phyloP scores from a whole-genome alignment of 1,139 yeast genomes.

The Sugiyamaella japonica region DNA sequence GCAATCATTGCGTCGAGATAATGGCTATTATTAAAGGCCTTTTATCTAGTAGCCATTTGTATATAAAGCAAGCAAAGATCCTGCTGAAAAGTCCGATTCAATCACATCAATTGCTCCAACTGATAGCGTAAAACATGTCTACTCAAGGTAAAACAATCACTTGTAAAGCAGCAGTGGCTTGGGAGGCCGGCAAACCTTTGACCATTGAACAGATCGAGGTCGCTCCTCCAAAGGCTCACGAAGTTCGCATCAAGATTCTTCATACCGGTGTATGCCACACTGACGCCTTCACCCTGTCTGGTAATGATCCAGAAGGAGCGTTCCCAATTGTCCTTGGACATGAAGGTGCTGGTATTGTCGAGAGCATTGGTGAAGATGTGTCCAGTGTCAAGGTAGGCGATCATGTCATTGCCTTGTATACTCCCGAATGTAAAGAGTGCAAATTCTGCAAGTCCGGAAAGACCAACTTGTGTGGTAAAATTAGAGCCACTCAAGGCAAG shows the following conservation, averaged over 20 bases:
- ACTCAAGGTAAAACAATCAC: slow-evolving; percentile 55
- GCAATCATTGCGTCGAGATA: neutral
- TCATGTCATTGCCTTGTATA: slow-evolving; percentile 86
- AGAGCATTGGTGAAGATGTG: slow-evolving; percentile 90
- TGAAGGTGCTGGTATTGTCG: slow-evolving; percentile 97
- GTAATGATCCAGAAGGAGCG: slow-evolving; percentile 94
- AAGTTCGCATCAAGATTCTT: slow-evolving; percentile 84
- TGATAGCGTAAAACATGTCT: slow-evolving; percentile 31
- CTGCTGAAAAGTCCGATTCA: neutral
- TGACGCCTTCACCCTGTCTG: slow-evolving; percentile 94
- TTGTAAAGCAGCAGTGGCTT: slow-evolving; percentile 96
- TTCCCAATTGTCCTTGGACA: slow-evolving; percentile 88
- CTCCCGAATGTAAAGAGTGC: slow-evolving; percentile 95
- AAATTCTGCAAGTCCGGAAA: slow-evolving; percentile 93
- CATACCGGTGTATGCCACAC: slow-evolving; percentile 98
- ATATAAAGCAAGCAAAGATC: neutral
- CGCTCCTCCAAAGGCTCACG: slow-evolving; percentile 93
- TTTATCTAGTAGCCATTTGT: neutral
- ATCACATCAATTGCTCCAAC: neutral
- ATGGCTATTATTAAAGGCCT: neutral
- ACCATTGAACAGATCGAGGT: slow-evolving; percentile 85
- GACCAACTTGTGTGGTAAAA: slow-evolving; percentile 90
- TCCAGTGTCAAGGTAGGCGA: slow-evolving; percentile 86
- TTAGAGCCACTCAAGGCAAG: slow-evolving; percentile 87
- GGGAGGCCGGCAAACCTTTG: slow-evolving; percentile 87